A percentile compares a stretch with the other conserved stretches of the same genome.
These are phyloP conservation scores for Fusarium foetens DNA, from an alignment of 2,329 filamentous ascomycete species.

Conservation along the genomic window DNA sequence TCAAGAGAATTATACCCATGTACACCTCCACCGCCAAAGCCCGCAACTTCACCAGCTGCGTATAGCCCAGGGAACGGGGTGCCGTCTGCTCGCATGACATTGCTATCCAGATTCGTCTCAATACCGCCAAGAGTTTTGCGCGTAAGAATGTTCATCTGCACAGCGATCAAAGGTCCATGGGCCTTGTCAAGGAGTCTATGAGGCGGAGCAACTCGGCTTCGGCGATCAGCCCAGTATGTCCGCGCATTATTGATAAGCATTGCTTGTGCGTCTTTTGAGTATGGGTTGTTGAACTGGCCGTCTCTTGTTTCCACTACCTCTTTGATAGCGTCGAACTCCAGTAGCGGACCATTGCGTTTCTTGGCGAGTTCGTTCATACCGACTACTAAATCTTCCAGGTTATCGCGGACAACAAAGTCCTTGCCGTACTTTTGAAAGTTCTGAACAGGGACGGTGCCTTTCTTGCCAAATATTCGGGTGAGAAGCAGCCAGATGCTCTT, in stretches of 20 bases:
- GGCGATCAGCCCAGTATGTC: slow-evolving; percentile 64
- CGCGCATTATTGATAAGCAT: slow-evolving; percentile 70
- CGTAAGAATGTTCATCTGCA: slow-evolving; percentile 69
- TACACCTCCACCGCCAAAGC: slow-evolving; percentile 70
- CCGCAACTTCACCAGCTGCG: slow-evolving; percentile 68
- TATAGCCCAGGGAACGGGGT: slow-evolving; percentile 64
- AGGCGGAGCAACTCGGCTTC: slow-evolving; percentile 62
- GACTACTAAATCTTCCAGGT: slow-evolving; percentile 63
- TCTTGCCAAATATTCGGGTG: slow-evolving; percentile 60
- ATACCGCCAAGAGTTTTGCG: slow-evolving; percentile 70
- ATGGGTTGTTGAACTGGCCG: slow-evolving; percentile 64
- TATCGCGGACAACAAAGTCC: slow-evolving; percentile 69
- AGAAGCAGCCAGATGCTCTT: slow-evolving; percentile 67
- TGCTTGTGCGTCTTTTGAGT: slow-evolving; percentile 69
- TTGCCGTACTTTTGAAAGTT: slow-evolving; percentile 67
- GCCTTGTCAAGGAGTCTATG: slow-evolving; percentile 64
- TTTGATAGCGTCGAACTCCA: slow-evolving; percentile 57
- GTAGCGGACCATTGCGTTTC: slow-evolving; percentile 57
- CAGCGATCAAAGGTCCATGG: slow-evolving; percentile 69
- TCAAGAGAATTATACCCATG: slow-evolving; percentile 71
- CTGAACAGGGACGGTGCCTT: slow-evolving; percentile 65
- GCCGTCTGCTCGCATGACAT: slow-evolving; percentile 63
- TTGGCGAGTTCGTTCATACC: slow-evolving; percentile 68
- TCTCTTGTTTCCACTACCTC: slow-evolving; percentile 64
- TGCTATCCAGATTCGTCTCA: slow-evolving; percentile 67